phyloP scores from a whole-genome alignment of 345 rosid genomes.

The Heritiera fomes region DNA sequence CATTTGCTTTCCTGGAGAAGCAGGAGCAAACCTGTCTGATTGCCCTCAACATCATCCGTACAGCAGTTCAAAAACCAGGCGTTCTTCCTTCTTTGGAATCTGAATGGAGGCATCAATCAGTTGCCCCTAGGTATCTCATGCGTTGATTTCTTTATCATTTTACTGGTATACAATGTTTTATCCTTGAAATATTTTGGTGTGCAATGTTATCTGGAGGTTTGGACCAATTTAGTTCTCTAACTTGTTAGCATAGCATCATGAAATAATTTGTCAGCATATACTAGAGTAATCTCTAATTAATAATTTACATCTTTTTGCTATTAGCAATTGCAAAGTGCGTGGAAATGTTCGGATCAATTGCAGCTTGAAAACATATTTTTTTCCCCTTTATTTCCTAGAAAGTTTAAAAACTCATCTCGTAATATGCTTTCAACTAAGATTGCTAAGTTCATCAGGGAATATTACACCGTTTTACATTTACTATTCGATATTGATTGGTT shows the following conservation, averaged over 20 bases:
- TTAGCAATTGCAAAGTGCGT: slow-evolving; percentile 3
- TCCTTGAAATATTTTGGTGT: slow-evolving; percentile 1
- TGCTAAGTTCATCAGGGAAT: background rate
- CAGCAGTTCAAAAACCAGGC: slow-evolving; percentile 67
- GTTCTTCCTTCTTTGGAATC: slow-evolving; percentile 78
- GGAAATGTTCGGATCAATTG: background rate
- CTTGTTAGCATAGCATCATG: background rate
- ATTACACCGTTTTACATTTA: background rate
- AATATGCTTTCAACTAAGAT: background rate
- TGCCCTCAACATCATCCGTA: slow-evolving; percentile 68
- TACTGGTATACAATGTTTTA: slow-evolving; percentile 1
- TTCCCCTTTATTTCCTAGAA: background rate
- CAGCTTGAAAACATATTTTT: background rate
- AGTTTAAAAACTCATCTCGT: background rate
- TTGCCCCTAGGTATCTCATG: slow-evolving; percentile 67
- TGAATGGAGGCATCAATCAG: slow-evolving; percentile 81
- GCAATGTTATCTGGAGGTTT: slow-evolving; percentile 7
- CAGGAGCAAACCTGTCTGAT: slow-evolving; percentile 54
- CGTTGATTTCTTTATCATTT: slow-evolving; percentile 16
- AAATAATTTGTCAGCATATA: slow-evolving; percentile 8
- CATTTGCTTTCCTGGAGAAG: slow-evolving; percentile 50
- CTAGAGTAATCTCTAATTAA: background rate
- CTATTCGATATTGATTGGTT: slow-evolving; percentile 19
- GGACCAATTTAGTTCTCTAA: background rate
- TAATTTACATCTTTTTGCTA: slow-evolving; percentile 13